Conservation (phyloP, 2,329 filamentous ascomycete species). For the Fusarium siculi region DNA sequence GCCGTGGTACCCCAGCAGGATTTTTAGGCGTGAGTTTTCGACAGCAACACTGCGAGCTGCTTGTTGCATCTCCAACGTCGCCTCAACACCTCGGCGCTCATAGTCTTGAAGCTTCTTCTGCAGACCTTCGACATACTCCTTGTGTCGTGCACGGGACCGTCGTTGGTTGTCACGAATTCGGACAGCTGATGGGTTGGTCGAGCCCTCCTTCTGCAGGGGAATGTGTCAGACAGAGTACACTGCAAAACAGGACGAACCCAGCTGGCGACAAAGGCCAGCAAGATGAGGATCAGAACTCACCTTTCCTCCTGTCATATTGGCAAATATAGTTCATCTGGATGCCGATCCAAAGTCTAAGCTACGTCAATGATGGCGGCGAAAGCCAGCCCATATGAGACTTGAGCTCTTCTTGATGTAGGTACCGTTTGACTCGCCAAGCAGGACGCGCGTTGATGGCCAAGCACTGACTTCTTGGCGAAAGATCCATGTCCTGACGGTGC, state of each 20-base stretch:
- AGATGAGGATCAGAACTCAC: slow-evolving; percentile 37
- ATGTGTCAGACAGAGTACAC: slow-evolving; percentile 35
- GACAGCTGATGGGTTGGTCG: slow-evolving; percentile 48
- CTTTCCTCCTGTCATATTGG: slow-evolving; percentile 45
- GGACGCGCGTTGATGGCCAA: slow-evolving; percentile 46
- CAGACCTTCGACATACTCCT: slow-evolving; percentile 61
- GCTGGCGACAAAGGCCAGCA: slow-evolving; percentile 14
- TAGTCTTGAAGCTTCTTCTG: slow-evolving; percentile 59
- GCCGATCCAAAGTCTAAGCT: slow-evolving; percentile 38
- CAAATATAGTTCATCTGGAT: slow-evolving; percentile 36
- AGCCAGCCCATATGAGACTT: slow-evolving; percentile 38
- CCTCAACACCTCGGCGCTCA: slow-evolving; percentile 60
- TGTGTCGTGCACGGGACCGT: slow-evolving; percentile 61
- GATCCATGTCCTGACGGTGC: slow-evolving; percentile 45
- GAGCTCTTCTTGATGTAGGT: slow-evolving; percentile 45
- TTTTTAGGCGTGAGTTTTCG: slow-evolving; percentile 59
- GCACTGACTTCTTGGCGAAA: slow-evolving; percentile 44
- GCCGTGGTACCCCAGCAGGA: slow-evolving; percentile 54
- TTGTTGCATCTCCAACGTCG: slow-evolving; percentile 64
- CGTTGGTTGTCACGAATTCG: slow-evolving; percentile 65
- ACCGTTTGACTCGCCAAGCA: slow-evolving; percentile 44
- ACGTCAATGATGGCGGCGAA: slow-evolving; percentile 35
- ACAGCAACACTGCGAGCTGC: slow-evolving; percentile 61
- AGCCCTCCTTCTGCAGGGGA: slow-evolving; percentile 41
- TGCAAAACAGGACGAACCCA: slow-evolving; percentile 7